These are phyloP conservation scores for Avena atlantica DNA, from an alignment of 176 grass and related monocot species.

Conservation along the genomic window DNA sequence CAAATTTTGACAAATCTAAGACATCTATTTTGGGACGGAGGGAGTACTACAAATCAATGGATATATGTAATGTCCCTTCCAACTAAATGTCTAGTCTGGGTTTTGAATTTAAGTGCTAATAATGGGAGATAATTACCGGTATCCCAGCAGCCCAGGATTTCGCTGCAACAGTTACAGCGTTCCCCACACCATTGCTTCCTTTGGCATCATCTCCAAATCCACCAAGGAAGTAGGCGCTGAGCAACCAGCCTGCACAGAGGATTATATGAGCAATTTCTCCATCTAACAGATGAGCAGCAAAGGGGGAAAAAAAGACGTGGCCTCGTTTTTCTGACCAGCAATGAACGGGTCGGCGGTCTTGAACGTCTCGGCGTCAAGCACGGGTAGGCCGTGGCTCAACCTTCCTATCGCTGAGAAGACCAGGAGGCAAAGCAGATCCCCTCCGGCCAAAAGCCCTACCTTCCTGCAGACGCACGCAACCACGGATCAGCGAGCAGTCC, in stretches of 20 bases:
- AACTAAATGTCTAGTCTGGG: not conserved
- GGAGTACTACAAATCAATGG: not conserved
- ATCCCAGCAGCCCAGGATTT: conserved; percentile 88
- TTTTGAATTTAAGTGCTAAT: not conserved
- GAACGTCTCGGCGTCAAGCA: conserved; percentile 73
- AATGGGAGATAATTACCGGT: conserved; percentile 59
- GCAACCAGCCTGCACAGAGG: conserved; percentile 74
- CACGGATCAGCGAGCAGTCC: conserved; percentile 10
- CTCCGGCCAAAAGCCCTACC: conserved; percentile 71
- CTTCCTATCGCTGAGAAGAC: conserved; percentile 84
- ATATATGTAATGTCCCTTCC: not conserved
- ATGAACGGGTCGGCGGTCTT: conserved; percentile 87
- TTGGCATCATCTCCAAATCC: conserved; percentile 86
- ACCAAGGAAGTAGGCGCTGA: conserved; percentile 84
- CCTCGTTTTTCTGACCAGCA: conserved; percentile 57
- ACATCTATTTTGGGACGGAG: too few species aligned
- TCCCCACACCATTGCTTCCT: conserved; percentile 72
- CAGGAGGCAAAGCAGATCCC: conserved; percentile 85
- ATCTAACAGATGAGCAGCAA: not conserved
- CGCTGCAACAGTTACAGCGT: conserved; percentile 57
- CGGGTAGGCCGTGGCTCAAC: conserved; percentile 86
- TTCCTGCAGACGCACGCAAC: conserved; percentile 52
- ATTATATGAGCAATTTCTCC: conserved; percentile 11
- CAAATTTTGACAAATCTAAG: too few species aligned
- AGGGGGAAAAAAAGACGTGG: conserved; percentile 17